phyloP scores from a whole-genome alignment of 495 filamentous ascomycete species.

The Pseudevernia furfuracea region DNA sequence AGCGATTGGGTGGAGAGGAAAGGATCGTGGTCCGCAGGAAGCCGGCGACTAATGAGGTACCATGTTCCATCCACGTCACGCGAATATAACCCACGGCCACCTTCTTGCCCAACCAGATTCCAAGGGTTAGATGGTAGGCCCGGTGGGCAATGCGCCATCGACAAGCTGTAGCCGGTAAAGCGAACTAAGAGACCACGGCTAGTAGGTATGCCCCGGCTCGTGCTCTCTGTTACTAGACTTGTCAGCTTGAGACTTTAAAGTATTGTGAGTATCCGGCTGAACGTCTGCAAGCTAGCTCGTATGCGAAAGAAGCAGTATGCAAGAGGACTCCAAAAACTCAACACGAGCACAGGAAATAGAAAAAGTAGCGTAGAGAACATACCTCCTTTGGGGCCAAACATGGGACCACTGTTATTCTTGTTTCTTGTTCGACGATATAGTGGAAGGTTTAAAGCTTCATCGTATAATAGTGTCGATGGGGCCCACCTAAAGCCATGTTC shows the following conservation, averaged over 20 bases:
- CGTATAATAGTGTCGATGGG: conserved; percentile 3
- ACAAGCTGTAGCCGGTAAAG: conserved; percentile 2
- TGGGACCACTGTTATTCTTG: not conserved
- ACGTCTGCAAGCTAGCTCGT: no score
- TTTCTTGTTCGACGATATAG: not conserved
- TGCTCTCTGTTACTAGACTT: not conserved
- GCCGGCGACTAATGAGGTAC: not conserved
- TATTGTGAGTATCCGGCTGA: no score
- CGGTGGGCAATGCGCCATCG: not conserved
- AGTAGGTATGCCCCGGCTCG: not conserved
- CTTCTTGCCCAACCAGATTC: not conserved
- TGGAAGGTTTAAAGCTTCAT: not conserved
- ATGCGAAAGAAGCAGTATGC: no score
- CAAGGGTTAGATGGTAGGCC: not conserved
- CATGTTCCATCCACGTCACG: not conserved
- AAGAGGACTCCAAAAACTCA: no score
- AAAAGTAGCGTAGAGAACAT: no score
- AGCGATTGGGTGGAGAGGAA: not conserved
- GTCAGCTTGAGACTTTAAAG: no score
- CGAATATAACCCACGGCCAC: not conserved
- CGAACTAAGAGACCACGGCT: not conserved
- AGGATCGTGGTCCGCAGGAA: not conserved
- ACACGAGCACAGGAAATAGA: no score
- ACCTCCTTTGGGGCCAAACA: not conserved
- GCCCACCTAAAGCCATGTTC: conserved; percentile 7